phyloP scores from a whole-genome alignment of 345 rosid species.

The Syzygium aqueum region DNA sequence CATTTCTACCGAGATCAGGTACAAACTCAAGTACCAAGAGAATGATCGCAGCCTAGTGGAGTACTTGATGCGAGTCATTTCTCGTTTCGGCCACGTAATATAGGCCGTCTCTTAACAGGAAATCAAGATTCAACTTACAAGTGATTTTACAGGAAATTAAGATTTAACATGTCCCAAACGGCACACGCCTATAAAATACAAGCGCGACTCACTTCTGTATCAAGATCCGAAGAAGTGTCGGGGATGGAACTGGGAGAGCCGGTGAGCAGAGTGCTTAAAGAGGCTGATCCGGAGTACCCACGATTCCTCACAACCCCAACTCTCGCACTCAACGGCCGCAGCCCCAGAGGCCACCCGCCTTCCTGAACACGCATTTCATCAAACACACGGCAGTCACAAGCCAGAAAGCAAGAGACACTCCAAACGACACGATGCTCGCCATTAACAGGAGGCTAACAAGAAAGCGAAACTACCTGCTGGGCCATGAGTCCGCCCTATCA shows the following conservation, averaged over 20 bases:
- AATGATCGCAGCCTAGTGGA: neutral
- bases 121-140: neutral
- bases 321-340: constrained; percentile 66
- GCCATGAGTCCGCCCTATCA: neutral
- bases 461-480: neutral
- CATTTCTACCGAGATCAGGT: neutral
- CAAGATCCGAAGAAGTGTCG: constrained; percentile 62
- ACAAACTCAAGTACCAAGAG: neutral
- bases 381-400: neutral
- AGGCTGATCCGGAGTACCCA: constrained; percentile 48
- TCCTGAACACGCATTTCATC: constrained; percentile 28
- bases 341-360: constrained; percentile 86
- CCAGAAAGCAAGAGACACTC: neutral
- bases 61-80: neutral
- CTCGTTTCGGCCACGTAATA: neutral
- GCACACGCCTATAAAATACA: neutral
- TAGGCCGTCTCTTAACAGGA: neutral
- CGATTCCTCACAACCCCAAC: constrained; percentile 49
- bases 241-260: constrained; percentile 39
- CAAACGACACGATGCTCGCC: neutral
- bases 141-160: neutral
- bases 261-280: constrained; percentile 57
- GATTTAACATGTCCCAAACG: neutral
- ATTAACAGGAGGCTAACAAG: neutral
- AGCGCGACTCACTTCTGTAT: constrained; percentile 43